These are phyloP conservation scores for Aspergillus awamori DNA, from an alignment of 2,329 filamentous ascomycete genomes.

Conservation along the genomic window DNA sequence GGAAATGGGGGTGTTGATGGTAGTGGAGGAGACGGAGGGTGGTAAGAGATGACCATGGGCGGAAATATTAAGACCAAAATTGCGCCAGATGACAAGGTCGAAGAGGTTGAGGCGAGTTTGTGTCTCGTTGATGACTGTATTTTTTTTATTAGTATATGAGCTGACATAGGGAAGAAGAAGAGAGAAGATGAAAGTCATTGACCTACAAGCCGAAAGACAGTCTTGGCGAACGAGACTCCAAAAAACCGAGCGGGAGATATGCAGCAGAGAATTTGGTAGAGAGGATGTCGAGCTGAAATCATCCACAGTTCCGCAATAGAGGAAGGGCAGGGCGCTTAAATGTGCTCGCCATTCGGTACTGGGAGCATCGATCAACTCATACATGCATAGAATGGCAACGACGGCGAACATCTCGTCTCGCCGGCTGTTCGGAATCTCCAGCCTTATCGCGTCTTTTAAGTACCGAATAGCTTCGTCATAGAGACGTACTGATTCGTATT, in stretches of 20 bases:
- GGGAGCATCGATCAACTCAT: constrained; percentile 23
- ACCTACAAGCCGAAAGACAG: constrained; percentile 23
- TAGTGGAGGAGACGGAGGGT: too few relatives aligned
- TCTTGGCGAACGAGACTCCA: constrained; percentile 25
- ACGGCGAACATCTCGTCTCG: constrained; percentile 23
- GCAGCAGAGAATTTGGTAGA: background rate
- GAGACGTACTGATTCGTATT: constrained; percentile 19
- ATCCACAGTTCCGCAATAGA: background rate
- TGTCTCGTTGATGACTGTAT: constrained; percentile 21
- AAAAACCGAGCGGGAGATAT: constrained; percentile 17
- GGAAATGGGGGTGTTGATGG: too few relatives aligned
- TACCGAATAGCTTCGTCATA: constrained; percentile 23
- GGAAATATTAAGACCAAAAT: constrained; percentile 16
- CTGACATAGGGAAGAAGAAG: too few relatives aligned
- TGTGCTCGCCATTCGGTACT: constrained; percentile 21
- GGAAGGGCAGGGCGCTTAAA: constrained; percentile 19
- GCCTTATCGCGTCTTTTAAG: constrained; percentile 16
- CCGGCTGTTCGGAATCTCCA: constrained; percentile 10
- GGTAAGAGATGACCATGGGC: background rate
- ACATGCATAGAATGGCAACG: constrained; percentile 22
- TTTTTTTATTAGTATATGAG: background rate
- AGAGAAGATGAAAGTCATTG: too few relatives aligned
- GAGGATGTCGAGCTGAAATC: background rate
- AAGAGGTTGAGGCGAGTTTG: constrained; percentile 19
- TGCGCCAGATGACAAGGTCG: constrained; percentile 21